These are phyloP conservation scores for Ophiostoma perfectum DNA, from an alignment of 2,329 filamentous ascomycete species.

Conservation along the genomic window DNA sequence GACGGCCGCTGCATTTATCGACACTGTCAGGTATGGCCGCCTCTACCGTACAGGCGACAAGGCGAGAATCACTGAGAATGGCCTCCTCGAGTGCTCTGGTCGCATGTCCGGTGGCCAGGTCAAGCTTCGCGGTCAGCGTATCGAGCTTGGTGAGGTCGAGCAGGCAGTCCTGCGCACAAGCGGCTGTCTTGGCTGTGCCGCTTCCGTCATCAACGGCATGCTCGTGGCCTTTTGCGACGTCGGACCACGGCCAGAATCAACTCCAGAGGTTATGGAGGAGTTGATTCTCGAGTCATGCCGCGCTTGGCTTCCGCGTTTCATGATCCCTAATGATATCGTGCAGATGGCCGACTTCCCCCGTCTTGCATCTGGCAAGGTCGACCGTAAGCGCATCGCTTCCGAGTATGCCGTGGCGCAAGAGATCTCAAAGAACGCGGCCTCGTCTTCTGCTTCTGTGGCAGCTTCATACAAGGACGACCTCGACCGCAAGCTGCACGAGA, in stretches of 20 bases:
- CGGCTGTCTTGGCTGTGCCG: constrained; percentile 61
- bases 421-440: not conserved
- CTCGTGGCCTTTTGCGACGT: constrained; percentile 69
- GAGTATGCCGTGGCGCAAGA: constrained; percentile 40
- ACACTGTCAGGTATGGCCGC: constrained; percentile 55
- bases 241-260: constrained; percentile 26
- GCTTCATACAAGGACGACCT: constrained; percentile 30
- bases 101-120: constrained; percentile 76
- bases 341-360: constrained; percentile 62
- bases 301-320: constrained; percentile 73
- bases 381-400: constrained; percentile 58
- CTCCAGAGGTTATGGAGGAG: constrained; percentile 32
- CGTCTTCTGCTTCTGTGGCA: constrained; percentile 15
- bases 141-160: constrained; percentile 76
- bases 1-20: constrained; percentile 65
- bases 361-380: constrained; percentile 77
- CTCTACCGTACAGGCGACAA: constrained; percentile 85
- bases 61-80: constrained; percentile 60
- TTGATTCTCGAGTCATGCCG: constrained; percentile 56
- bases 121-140: constrained; percentile 76
- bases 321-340: constrained; percentile 73
- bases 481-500: constrained; percentile 35
- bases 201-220: constrained; percentile 59
- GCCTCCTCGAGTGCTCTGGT: constrained; percentile 75
- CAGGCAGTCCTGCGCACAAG: constrained; percentile 57